A percentile compares a stretch with the other conserved stretches of the same genome.
These are phyloP conservation scores for Protea cynaroides DNA, from an alignment of 164 flowering plant genomes.

Conservation along the genomic window DNA sequence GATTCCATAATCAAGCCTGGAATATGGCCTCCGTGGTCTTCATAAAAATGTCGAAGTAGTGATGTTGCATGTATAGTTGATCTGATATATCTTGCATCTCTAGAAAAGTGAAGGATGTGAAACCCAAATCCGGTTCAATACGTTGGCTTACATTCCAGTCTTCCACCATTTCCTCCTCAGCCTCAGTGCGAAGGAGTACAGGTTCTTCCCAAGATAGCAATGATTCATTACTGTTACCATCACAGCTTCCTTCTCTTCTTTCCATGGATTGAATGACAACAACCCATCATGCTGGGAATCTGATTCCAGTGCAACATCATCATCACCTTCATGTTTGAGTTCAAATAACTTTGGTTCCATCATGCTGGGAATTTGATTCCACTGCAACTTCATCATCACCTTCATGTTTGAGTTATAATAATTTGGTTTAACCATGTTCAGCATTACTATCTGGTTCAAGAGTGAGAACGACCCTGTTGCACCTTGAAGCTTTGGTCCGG, in stretches of 20 bases:
- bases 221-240: neutral
- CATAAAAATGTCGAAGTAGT: too few species aligned
- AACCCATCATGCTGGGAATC: neutral
- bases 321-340: neutral
- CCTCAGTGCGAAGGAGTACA: too few species aligned
- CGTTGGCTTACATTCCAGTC: too few species aligned
- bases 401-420: neutral
- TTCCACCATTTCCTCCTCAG: too few species aligned
- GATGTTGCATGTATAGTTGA: too few species aligned
- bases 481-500: constrained; percentile 25
- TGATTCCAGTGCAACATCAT: neutral
- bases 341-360: too few species aligned
- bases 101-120: too few species aligned
- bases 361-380: neutral
- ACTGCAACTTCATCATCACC: too few species aligned
- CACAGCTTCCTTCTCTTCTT: neutral
- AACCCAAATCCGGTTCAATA: too few species aligned
- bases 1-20: too few species aligned
- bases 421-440: neutral
- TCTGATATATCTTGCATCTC: too few species aligned
- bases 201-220: constrained; percentile 3
- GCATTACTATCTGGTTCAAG: neutral
- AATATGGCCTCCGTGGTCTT: too few species aligned
- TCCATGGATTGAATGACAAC: neutral
- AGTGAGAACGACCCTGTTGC: constrained; percentile 16